Base-by-base conservation (phyloP, 2,329 filamentous ascomycete species). In the Ophiosphaerella narmari region DNA sequence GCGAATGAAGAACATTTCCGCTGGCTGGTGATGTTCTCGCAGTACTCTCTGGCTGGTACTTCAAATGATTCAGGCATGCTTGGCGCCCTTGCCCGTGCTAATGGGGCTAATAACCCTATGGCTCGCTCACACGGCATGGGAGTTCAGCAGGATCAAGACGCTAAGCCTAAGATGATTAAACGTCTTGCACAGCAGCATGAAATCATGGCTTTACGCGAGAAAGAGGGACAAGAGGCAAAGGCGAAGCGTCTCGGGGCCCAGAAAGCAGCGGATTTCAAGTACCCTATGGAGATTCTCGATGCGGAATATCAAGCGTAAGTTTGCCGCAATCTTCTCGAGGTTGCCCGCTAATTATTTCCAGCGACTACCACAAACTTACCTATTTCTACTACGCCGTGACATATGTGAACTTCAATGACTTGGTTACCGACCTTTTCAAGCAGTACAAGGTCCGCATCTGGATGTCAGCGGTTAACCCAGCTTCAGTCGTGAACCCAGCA, bases 391-490 rank as follows among this genome's bases (percentile, higher is more conserved):
- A 97, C 71, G 93, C 94, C 46, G 92, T 97, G 68, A 86, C 91
- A 0, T 99, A 99, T 72, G 96, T 99, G 80, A 97, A 97, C 77
- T 99, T 99, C 82, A 99, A 99, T 72, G 90, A 91, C 2, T 84
- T 99, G 13, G 94, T 99, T 45, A 96, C 92, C 0, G 94, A 99
- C 70, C 81, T 99, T 11, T 99, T 97, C 83, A 97, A 97, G 76
- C 93, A 97, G 55, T 99, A 97, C 82, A 99, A 99, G 79, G 96
- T 93, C 18, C 86, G 95, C 63, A 99, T 99, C 66, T 99, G 94
- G 94, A 96, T 99, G 90, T 97, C 93, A 4, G 94, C 94, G 4
- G 96, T 99, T 74, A 99, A 99, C 71, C 94, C 94, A 7, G 94
- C 93, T 5, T 97, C 93, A 0, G 97, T 97, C 73, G 65, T 72